Percentiles rank a stretch among this genome's conserved stretches.
Conservation (phyloP, 768 basidiomycete species). For the Hortiboletus campestris region DNA sequence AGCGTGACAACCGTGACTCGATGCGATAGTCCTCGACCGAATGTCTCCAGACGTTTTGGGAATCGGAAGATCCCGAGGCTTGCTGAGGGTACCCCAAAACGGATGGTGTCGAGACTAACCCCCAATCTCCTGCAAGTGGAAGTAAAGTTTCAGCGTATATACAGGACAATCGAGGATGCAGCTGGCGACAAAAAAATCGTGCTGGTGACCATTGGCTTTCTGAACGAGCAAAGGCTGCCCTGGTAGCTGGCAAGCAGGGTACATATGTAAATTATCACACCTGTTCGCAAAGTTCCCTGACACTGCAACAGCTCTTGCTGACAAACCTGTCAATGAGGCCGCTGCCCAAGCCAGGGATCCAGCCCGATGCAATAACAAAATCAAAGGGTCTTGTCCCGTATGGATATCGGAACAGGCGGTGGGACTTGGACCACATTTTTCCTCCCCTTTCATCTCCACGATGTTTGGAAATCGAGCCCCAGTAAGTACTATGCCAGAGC, state of each 20-base stretch:
- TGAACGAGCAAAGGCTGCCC: constrained; percentile 56
- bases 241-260: no score
- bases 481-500: no score
- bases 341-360: constrained; percentile 53
- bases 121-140: constrained; percentile 53
- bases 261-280: no score
- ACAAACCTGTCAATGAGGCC: constrained; percentile 74
- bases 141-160: constrained; percentile 65
- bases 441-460: constrained; percentile 51
- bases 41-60: no score
- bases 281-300: no score
- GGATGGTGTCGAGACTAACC: no score
- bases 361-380: constrained; percentile 58
- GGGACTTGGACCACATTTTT: constrained; percentile 76
- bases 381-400: constrained; percentile 63
- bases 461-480: no score
- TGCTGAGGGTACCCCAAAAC: no score
- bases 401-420: constrained; percentile 72
- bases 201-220: constrained; percentile 65
- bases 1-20: no score
- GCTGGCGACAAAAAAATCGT: constrained; percentile 64
- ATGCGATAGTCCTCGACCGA: no score
- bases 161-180: constrained; percentile 59
- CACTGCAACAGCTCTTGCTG: constrained; percentile 58
- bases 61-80: no score